Conservation (phyloP, 352 stramenopile species). For the Phytophthora multivora region DNA sequence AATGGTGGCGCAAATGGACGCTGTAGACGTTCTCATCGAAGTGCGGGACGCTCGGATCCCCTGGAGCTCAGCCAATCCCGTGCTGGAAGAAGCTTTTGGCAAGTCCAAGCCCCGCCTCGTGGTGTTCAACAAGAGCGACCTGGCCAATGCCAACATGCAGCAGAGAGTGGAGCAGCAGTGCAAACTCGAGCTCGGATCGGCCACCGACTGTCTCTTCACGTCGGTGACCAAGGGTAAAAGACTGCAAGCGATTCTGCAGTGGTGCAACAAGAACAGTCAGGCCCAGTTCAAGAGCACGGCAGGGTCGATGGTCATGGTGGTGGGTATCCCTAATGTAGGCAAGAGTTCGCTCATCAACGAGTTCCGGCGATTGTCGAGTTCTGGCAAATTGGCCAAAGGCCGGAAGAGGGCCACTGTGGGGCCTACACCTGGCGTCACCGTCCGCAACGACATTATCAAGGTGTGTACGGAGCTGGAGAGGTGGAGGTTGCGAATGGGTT, state of each 20-base stretch:
- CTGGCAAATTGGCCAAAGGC: conserved; percentile 76
- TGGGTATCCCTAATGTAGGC: conserved; percentile 91
- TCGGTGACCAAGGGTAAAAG: conserved; percentile 80
- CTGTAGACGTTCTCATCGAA: conserved; percentile 84
- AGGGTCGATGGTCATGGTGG: conserved; percentile 89
- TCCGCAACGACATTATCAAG: conserved; percentile 91
- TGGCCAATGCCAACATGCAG: conserved; percentile 88
- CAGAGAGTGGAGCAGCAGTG: conserved; percentile 72
- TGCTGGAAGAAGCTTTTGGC: conserved; percentile 78
- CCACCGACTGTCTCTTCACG: conserved; percentile 74
- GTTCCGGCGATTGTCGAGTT: conserved; percentile 76
- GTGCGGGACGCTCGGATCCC: conserved; percentile 85
- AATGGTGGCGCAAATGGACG: conserved; percentile 84
- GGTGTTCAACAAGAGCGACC: conserved; percentile 89
- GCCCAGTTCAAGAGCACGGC: conserved; percentile 86
- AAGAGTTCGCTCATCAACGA: conserved; percentile 92
- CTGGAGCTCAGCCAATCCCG: conserved; percentile 82
- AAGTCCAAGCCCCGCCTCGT: conserved; percentile 81
- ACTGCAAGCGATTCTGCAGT: conserved; percentile 76
- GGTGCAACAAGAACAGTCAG: conserved; percentile 74
- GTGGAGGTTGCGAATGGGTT: conserved; percentile 10
- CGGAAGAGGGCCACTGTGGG: conserved; percentile 83
- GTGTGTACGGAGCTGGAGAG: conserved; percentile 23
- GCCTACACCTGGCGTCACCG: conserved; percentile 83
- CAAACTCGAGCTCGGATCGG: conserved; percentile 34